phyloP scores from a whole-genome alignment of 78 protist genomes.

The Chrysochromulina tobinii region DNA sequence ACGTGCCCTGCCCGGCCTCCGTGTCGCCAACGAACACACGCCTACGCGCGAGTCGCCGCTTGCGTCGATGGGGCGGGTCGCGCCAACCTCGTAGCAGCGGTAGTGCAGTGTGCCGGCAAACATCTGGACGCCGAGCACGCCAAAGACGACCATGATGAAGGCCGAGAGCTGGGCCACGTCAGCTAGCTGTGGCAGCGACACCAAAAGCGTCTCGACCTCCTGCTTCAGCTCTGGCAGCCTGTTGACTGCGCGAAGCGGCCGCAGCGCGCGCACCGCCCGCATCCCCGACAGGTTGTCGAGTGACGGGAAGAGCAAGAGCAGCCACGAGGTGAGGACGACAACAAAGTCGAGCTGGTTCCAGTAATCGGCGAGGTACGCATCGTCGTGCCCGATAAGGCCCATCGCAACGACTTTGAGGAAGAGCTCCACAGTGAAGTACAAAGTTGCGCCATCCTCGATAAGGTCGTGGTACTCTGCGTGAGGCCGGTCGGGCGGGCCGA shows the following conservation, averaged over 20 bases:
- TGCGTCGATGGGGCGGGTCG: not conserved
- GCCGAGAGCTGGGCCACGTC: not conserved
- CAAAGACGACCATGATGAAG: not conserved
- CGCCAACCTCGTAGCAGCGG: not conserved
- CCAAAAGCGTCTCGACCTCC: not conserved
- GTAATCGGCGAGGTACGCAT: not conserved
- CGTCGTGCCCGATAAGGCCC: not conserved
- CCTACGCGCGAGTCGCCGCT: not conserved
- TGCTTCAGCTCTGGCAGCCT: not conserved
- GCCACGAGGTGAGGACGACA: not conserved
- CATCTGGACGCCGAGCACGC: not conserved
- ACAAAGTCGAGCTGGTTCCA: not conserved
- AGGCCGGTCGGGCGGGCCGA: no score
- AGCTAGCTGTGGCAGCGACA: not conserved
- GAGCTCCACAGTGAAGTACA: not conserved
- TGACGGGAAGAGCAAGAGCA: not conserved
- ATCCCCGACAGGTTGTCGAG: not conserved
- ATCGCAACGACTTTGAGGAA: not conserved
- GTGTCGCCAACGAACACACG: no score
- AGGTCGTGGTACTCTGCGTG: no score
- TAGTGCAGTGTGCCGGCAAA: not conserved
- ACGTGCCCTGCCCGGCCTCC: not conserved
- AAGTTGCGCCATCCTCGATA: no score
- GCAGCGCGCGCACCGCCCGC: not conserved
- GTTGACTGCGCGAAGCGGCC: not conserved